phyloP scores from a whole-genome alignment of 208 protist genomes.

The Zelonia costaricensis region DNA sequence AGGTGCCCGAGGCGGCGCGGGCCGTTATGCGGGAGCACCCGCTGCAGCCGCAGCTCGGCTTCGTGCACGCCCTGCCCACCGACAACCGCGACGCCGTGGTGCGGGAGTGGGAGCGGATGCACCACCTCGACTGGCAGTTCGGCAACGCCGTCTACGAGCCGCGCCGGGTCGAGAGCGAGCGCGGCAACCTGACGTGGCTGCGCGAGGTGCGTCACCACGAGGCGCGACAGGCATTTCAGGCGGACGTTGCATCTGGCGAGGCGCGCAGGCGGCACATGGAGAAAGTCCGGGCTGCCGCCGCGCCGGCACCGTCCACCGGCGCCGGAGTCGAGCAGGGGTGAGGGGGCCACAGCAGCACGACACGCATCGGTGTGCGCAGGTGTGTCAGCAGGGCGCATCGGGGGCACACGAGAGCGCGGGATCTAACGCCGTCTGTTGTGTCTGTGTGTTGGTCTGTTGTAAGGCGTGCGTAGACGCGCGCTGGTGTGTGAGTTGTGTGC shows the following conservation, averaged over 20 bases:
- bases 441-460: too few species aligned
- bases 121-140: conserved; percentile 92
- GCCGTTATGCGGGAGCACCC: conserved; percentile 64
- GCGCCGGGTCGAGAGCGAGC: conserved; percentile 60
- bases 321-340: too few species aligned
- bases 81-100: conserved; percentile 77
- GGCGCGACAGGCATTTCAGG: conserved; percentile 54
- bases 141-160: conserved; percentile 88
- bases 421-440: too few species aligned
- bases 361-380: too few species aligned
- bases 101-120: conserved; percentile 89
- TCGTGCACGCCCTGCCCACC: conserved; percentile 79
- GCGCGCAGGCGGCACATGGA: conserved; percentile 71
- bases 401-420: too few species aligned
- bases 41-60: conserved; percentile 88
- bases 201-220: conserved; percentile 73
- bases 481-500: too few species aligned
- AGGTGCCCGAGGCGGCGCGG: conserved; percentile 62
- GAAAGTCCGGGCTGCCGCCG: conserved; percentile 56
- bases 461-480: too few species aligned
- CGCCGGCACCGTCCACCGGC: not conserved
- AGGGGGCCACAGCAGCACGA: too few species aligned
- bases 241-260: conserved; percentile 61
- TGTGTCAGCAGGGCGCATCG: too few species aligned
- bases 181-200: conserved; percentile 88